Conservation (phyloP, 169 alveolate genomes). For the Besnoitia besnoiti region DNA sequence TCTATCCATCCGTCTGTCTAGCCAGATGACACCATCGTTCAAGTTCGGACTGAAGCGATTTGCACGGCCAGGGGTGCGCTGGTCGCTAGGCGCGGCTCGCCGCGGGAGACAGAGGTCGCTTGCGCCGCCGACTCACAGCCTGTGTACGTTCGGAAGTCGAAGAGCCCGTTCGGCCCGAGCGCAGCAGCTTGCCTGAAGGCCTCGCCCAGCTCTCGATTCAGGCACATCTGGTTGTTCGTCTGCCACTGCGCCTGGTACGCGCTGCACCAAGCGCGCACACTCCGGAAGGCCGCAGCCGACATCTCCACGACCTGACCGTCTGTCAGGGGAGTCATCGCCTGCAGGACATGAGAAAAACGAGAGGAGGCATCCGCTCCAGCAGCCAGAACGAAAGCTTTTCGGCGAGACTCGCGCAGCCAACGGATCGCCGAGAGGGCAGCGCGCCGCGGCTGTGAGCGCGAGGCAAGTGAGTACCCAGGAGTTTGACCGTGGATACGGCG, state of each 20-base stretch:
- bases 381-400: no score
- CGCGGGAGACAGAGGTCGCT: neutral
- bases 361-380: no score
- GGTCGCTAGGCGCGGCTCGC: neutral
- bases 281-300: neutral
- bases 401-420: no score
- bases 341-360: no score
- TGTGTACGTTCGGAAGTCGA: neutral
- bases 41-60: no score
- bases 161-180: neutral
- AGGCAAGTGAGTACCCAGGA: no score
- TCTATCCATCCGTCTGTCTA: neutral
- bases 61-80: neutral
- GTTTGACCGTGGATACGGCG: no score
- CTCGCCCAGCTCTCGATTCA: neutral
- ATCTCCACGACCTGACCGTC: conserved; percentile 27
- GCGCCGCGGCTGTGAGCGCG: no score
- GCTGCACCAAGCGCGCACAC: conserved; percentile 12
- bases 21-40: neutral
- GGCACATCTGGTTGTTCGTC: neutral
- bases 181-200: conserved; percentile 29
- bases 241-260: conserved; percentile 31
- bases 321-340: neutral
- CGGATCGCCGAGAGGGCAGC: no score
- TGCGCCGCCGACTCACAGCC: neutral